Evolutionary conservation across 2,329 filamentous ascomycete species (phyloP), one percentile per base, ranked within the genome.

Genomic region (Exophiala aquamarina): DNA sequence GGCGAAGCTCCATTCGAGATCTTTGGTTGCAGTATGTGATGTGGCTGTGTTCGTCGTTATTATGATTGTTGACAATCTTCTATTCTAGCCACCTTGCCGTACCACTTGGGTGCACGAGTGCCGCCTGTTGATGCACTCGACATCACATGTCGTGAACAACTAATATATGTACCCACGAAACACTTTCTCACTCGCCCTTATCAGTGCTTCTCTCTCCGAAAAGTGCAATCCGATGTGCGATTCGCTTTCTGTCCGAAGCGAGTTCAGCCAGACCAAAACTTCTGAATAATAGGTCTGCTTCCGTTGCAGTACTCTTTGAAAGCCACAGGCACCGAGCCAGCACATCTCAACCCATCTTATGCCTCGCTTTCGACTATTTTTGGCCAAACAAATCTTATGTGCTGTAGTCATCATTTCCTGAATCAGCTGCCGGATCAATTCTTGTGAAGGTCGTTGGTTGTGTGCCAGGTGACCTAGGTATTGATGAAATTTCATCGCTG

Each of bases 401-500:
- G 83, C 83, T 3, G 87, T 76, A 13, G 82, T 76, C 14, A 85
- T 74, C 13, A 91, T 68, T 47, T 83, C 84, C 29, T 74, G 67
- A 35, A 93, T 79, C 0, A 86, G 85, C 47, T 73, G 72, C 55
- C 77, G 83, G 23, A 92, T 68, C n/a, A 95, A 66, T 21, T 63
- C 67, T 3, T 73, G 62, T 5, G 74, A 66, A 2, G 86, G 87
- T 55, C 79, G 80, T 57, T 76, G 79, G 3, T 62, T 59, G 26
- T 60, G 63, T 2, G 79, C 74, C 23, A 96, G 71, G 49, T 81
- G 83, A 49, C 70, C 74, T 54, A 75, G 68, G 60, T 85, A 84
- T 51, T 76, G 70, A 56, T 82, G 79, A 66, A 78, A 78, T 70
- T 92, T 94, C 70, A 81, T 82, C 7, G 89, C 90, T 5, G 87